Evolutionary conservation across 2,329 filamentous ascomycete genomes (phyloP).

Genomic region (Aaosphaeria pasadenensis): DNA sequence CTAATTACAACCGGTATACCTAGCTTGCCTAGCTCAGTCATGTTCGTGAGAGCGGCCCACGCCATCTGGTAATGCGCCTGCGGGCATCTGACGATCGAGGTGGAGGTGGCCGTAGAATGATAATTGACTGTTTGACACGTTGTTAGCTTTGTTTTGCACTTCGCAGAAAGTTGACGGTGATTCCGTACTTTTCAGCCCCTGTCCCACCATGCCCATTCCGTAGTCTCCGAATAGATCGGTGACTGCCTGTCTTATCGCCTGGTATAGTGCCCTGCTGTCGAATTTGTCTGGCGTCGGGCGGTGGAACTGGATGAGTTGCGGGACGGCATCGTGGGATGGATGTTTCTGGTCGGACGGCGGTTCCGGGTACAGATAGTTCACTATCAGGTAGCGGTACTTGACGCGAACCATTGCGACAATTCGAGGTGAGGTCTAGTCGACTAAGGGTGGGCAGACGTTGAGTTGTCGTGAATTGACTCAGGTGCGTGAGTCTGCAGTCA

Average conservation of each 20-base stretch:
- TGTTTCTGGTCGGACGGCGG: conserved; percentile 36
- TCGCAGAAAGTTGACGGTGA: neutral
- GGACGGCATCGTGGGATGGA: conserved; percentile 40
- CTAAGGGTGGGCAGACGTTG: too few relatives aligned
- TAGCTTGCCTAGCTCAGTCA: conserved; percentile 66
- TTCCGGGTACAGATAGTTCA: conserved; percentile 85
- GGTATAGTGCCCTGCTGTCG: conserved; percentile 62
- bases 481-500: too few relatives aligned
- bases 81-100: conserved; percentile 82
- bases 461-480: too few relatives aligned
- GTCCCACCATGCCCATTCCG: conserved; percentile 71
- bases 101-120: conserved; percentile 85
- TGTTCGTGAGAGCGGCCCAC: conserved; percentile 84
- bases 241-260: conserved; percentile 54
- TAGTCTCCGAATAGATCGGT: conserved; percentile 66
- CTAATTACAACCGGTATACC: conserved; percentile 71
- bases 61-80: conserved; percentile 81
- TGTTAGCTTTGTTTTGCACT: neutral
- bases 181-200: conserved; percentile 63
- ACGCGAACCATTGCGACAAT: conserved; percentile 75
- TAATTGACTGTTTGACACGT: conserved; percentile 72
- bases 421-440: too few relatives aligned
- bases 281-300: conserved; percentile 73
- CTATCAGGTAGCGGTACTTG: conserved; percentile 93
- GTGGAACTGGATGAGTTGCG: conserved; percentile 68